Percentiles rank a stretch among this genome's conserved stretches.
Evolutionary conservation across 352 stramenopile species (phyloP).

Genomic region (Globisporangium nodosum): DNA sequence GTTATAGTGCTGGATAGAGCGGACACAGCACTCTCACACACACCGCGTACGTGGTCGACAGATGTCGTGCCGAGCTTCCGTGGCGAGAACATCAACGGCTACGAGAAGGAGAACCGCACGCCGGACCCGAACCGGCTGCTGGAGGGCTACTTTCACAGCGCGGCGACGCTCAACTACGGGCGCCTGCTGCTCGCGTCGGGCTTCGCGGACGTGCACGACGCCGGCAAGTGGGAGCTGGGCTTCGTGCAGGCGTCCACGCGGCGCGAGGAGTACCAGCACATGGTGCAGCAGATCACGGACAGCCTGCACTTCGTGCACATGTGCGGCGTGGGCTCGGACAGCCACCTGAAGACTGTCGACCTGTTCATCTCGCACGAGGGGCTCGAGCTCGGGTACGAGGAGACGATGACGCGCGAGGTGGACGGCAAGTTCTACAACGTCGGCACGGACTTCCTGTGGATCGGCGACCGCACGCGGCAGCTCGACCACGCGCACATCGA

Average conservation of each 20-base stretch:
- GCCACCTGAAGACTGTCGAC: slow-evolving; percentile 92
- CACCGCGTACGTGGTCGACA: slow-evolving; percentile 1
- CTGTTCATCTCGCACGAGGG: slow-evolving; percentile 99
- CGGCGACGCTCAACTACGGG: slow-evolving; percentile 97
- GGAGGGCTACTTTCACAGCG: slow-evolving; percentile 96
- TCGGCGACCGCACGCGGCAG: slow-evolving; percentile 97
- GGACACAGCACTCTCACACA: too few species aligned
- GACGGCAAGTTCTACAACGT: slow-evolving; percentile 97
- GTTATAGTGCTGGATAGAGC: neutral
- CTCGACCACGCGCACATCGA: slow-evolving; percentile 97
- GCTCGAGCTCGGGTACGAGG: slow-evolving; percentile 96
- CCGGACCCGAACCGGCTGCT: slow-evolving; percentile 94
- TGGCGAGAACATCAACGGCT: slow-evolving; percentile 98
- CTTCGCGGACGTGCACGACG: slow-evolving; percentile 96
- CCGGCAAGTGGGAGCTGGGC: slow-evolving; percentile 97
- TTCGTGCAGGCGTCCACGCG: slow-evolving; percentile 96
- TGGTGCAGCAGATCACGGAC: slow-evolving; percentile 96
- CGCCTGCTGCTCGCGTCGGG: slow-evolving; percentile 93
- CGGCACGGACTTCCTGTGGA: slow-evolving; percentile 98
- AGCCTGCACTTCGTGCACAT: slow-evolving; percentile 95
- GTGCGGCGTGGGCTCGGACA: slow-evolving; percentile 91
- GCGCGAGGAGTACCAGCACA: slow-evolving; percentile 92
- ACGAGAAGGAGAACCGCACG: slow-evolving; percentile 88
- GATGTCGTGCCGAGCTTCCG: slow-evolving; percentile 95
- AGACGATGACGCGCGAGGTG: slow-evolving; percentile 95